Conservation (phyloP, 2,329 filamentous ascomycete genomes). For the Tolypocladium album region DNA sequence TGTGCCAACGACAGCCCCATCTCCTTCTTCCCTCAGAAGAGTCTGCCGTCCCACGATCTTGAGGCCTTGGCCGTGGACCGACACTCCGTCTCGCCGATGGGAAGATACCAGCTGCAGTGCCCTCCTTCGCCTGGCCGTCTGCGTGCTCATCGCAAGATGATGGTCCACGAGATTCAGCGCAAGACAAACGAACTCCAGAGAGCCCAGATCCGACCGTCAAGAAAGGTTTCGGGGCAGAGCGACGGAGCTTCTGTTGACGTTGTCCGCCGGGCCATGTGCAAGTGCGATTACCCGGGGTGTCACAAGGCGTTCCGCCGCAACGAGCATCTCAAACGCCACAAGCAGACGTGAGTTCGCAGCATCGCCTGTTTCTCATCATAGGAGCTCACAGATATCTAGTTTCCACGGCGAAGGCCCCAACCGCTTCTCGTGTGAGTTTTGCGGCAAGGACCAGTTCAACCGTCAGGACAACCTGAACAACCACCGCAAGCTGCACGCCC, state of each 20-base stretch:
- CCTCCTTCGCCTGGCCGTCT: conserved; percentile 20
- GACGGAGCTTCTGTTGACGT: conserved; percentile 21
- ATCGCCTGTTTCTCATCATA: background rate
- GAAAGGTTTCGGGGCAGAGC: conserved; percentile 17
- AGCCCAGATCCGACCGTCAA: conserved; percentile 22
- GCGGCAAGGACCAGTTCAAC: conserved; percentile 30
- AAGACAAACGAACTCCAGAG: conserved; percentile 33
- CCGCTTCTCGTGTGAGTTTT: conserved; percentile 30
- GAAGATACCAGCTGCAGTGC: conserved; percentile 19
- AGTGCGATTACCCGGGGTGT: conserved; percentile 36
- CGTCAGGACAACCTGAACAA: conserved; percentile 30
- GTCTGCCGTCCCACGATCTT: conserved; percentile 18
- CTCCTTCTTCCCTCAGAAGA: conserved; percentile 24
- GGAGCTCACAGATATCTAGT: conserved; percentile 7
- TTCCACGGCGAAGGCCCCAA: conserved; percentile 28
- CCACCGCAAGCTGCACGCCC: conserved; percentile 28
- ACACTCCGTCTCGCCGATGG: conserved; percentile 22
- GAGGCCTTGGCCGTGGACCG: conserved; percentile 24
- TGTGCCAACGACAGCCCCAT: conserved; percentile 30
- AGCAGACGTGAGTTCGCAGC: conserved; percentile 33
- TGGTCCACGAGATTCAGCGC: conserved; percentile 30
- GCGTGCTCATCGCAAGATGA: conserved; percentile 26
- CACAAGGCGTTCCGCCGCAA: conserved; percentile 38
- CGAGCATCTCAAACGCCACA: conserved; percentile 46
- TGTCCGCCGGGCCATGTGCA: conserved; percentile 28